phyloP scores from a whole-genome alignment of 148 eudicot genomes.

The Polygonum maritimum region DNA sequence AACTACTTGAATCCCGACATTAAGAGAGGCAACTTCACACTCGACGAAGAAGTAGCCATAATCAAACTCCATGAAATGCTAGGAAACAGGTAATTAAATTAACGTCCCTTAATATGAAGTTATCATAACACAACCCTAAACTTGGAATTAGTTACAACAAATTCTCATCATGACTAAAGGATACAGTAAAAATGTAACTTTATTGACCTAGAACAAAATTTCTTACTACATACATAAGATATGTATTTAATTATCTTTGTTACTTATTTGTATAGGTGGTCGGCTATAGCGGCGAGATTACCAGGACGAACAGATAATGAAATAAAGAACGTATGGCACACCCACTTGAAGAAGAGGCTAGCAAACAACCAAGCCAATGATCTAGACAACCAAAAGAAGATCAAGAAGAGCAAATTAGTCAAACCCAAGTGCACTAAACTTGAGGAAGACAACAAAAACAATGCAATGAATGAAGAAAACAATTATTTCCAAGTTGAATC shows the following conservation, averaged over 20 bases:
- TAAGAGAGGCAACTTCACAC: slow-evolving; percentile 63
- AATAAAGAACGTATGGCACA: slow-evolving; percentile 10
- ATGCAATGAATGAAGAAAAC: not conserved
- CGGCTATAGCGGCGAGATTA: slow-evolving; percentile 3
- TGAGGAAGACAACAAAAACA: not conserved
- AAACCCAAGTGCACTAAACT: not conserved
- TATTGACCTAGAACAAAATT: no score
- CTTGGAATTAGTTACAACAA: no score
- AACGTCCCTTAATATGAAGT: not conserved
- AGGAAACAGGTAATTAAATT: slow-evolving; percentile 50
- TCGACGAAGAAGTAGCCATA: slow-evolving; percentile 62
- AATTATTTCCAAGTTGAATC: not conserved
- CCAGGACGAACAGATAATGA: slow-evolving; percentile 11
- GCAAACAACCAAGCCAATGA: not conserved
- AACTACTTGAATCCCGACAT: slow-evolving; percentile 65
- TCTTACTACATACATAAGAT: no score
- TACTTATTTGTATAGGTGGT: not conserved
- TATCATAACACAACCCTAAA: no score
- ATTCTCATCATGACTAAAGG: no score
- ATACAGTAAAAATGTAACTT: no score
- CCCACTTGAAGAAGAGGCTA: slow-evolving; percentile 6
- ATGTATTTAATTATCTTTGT: not conserved
- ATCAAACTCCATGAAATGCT: slow-evolving; percentile 53
- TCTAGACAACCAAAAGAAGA: not conserved
- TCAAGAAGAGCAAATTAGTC: not conserved